phyloP scores from a whole-genome alignment of 73 alveolate genomes.

The Paramecium sonneborni region DNA sequence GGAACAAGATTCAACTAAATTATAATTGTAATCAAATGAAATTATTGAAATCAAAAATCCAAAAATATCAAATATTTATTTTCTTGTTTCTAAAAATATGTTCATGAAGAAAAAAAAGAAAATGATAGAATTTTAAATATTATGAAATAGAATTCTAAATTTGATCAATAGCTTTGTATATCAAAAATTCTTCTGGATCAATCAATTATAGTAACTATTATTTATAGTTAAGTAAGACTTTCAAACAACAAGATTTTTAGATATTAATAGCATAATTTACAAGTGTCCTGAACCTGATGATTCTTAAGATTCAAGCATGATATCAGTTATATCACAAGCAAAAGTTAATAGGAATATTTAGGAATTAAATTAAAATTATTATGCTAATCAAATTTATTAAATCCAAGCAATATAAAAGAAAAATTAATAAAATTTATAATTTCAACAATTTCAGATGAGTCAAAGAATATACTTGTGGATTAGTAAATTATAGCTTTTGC shows the following conservation, averaged over 20 bases:
- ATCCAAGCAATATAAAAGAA: not conserved
- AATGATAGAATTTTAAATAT: not conserved
- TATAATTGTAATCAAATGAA: not conserved
- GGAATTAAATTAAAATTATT: not conserved
- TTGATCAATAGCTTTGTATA: not conserved
- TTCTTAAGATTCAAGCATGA: not conserved
- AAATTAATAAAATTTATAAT: not conserved
- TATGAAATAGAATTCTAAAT: not conserved
- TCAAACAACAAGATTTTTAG: not conserved
- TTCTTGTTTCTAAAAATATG: not conserved
- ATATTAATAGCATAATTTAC: not conserved
- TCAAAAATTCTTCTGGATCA: not conserved
- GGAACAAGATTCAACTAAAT: not conserved
- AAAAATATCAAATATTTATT: not conserved
- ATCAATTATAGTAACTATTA: conserved; percentile 1
- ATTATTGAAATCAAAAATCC: not conserved
- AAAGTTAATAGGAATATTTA: not conserved
- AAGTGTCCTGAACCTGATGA: not conserved
- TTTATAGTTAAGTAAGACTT: conserved; percentile 15
- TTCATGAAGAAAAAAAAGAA: not conserved
- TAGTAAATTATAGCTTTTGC: not conserved
- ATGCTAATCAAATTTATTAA: not conserved
- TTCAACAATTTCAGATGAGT: conserved; percentile 15
- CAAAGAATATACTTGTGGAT: not conserved
- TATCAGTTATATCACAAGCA: not conserved